Conservation (phyloP, 306 rosid genomes). For the Ochetophila trinervis region DNA sequence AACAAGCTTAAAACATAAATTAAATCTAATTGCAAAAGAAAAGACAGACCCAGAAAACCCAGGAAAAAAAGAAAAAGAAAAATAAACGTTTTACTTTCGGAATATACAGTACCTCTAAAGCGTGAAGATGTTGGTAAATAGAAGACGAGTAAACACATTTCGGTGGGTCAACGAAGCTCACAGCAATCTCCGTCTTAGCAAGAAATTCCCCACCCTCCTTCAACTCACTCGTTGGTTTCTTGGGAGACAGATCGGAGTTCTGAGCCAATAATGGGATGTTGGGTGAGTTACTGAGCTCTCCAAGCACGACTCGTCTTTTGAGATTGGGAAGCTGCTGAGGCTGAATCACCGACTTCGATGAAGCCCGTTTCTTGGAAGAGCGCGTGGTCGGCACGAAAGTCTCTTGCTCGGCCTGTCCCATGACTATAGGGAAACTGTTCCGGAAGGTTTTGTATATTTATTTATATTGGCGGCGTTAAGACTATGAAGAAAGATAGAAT, state of each 20-base stretch:
- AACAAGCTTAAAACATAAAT: too few species aligned
- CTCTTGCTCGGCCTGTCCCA: background rate
- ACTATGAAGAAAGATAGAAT: background rate
- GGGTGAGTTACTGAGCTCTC: slow-evolving; percentile 33
- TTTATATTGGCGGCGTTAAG: too few species aligned
- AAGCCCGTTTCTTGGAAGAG: slow-evolving; percentile 23
- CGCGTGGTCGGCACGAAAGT: background rate
- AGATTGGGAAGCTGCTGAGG: slow-evolving; percentile 18
- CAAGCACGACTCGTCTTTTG: slow-evolving; percentile 34
- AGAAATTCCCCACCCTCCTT: background rate
- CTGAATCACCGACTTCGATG: background rate
- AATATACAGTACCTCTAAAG: slow-evolving; percentile 19
- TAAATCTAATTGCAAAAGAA: too few species aligned
- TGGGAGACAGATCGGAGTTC: slow-evolving; percentile 3
- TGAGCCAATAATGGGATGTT: slow-evolving; percentile 5
- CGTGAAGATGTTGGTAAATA: slow-evolving; percentile 23
- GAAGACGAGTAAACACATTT: slow-evolving; percentile 11
- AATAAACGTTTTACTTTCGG: too few species aligned
- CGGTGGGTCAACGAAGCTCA: slow-evolving; percentile 17
- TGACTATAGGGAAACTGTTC: too few species aligned
- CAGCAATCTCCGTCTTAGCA: background rate
- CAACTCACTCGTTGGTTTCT: background rate
- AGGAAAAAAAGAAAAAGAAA: too few species aligned
- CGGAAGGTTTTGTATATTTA: too few species aligned
- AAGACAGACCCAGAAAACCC: too few species aligned